These are phyloP conservation scores for Fragaria vesca DNA, from an alignment of 306 rosid genomes.

Conservation along the genomic window DNA sequence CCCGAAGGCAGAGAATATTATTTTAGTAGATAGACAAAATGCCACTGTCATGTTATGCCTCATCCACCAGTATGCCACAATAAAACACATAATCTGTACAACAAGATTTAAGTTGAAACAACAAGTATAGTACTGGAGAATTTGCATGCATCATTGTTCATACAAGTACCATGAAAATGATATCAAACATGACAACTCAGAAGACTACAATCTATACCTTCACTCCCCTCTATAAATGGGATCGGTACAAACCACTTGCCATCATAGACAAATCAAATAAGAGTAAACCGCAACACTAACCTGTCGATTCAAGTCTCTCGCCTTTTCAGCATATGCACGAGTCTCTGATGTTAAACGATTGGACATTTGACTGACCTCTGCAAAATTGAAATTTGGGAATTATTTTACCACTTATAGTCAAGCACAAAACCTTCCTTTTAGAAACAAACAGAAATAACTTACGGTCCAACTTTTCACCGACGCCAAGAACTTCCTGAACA, in stretches of 20 bases:
- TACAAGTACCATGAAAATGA: background rate
- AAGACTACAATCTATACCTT: background rate
- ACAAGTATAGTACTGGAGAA: background rate
- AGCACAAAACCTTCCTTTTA: background rate
- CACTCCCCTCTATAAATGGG: no score
- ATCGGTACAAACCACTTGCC: background rate
- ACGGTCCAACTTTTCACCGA: constrained; percentile 99
- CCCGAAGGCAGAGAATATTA: background rate
- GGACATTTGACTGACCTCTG: constrained; percentile 99
- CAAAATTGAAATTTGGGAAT: constrained; percentile 35
- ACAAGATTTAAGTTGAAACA: background rate
- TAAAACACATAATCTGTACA: background rate
- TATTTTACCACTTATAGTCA: constrained; percentile 17
- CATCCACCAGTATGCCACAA: background rate
- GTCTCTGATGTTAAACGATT: constrained; percentile 93
- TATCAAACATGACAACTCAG: background rate
- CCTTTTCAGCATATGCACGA: constrained; percentile 90
- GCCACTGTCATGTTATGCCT: background rate
- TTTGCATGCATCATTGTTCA: background rate
- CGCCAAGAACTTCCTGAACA: constrained; percentile 99
- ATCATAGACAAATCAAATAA: constrained; percentile 17
- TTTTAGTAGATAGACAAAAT: background rate
- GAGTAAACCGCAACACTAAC: constrained; percentile 38
- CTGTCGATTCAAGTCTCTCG: constrained; percentile 90
- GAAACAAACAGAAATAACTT: constrained; percentile 35